Evolutionary conservation across 2,329 filamentous ascomycete species (phyloP).

Genomic region (Huntiella omanensis): DNA sequence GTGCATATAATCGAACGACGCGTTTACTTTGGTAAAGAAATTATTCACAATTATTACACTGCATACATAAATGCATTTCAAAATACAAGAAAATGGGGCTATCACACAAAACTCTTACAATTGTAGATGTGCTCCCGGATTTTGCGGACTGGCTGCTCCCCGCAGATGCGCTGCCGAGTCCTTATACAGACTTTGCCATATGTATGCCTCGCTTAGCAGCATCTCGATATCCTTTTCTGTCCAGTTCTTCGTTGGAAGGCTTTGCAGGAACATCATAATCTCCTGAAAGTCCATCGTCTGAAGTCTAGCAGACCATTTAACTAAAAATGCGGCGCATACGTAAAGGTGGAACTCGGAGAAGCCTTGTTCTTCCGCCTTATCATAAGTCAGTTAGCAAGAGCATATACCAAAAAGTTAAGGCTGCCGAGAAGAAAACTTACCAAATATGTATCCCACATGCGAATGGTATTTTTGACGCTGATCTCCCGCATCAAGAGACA

Average conservation of each 20-base stretch:
- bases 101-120: constrained; percentile 10
- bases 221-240: constrained; percentile 97
- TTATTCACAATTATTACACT: not conserved
- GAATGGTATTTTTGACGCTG: constrained; percentile 85
- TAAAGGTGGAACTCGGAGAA: constrained; percentile 98
- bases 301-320: constrained; percentile 93
- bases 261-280: constrained; percentile 98
- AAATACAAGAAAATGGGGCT: too few relatives aligned
- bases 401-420: not conserved
- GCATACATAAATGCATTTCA: too few relatives aligned
- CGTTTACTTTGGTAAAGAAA: not conserved
- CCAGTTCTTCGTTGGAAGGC: constrained; percentile 81
- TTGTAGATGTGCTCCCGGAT: constrained; percentile 24
- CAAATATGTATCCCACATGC: constrained; percentile 99
- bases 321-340: constrained; percentile 90
- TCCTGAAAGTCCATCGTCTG: constrained; percentile 97
- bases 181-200: constrained; percentile 96
- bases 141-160: constrained; percentile 24
- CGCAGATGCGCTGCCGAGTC: constrained; percentile 80
- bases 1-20: too few relatives aligned
- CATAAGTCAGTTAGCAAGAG: not conserved
- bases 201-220: constrained; percentile 86
- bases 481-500: constrained; percentile 96
- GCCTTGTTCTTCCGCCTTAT: constrained; percentile 86
- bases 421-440: constrained; percentile 31